phyloP scores from a whole-genome alignment of 768 basidiomycete species.

The Trichaptum fuscoviolaceum region DNA sequence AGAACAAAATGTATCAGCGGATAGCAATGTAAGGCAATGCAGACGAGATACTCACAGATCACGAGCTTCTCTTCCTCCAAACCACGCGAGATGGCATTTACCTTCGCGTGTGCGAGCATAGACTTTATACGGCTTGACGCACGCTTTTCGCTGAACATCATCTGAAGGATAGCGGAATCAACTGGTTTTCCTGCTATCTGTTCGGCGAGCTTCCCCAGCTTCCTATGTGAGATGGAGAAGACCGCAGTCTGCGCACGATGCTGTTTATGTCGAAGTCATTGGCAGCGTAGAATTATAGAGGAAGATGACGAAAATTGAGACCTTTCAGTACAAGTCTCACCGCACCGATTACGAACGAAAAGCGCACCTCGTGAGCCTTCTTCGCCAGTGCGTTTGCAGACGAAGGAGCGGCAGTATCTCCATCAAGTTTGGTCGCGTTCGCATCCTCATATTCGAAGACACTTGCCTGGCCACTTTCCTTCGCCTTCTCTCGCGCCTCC shows the following conservation, averaged over 20 bases:
- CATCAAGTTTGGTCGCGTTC: not conserved
- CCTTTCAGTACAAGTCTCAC: not conserved
- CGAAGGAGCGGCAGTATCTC: slow-evolving; percentile 7
- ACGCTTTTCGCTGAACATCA: slow-evolving; percentile 94
- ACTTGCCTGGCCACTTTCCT: slow-evolving; percentile 39
- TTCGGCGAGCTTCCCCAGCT: slow-evolving; percentile 81
- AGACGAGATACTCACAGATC: slow-evolving; percentile 56
- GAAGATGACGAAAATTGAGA: not conserved
- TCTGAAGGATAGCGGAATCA: slow-evolving; percentile 93
- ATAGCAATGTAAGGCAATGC: not conserved
- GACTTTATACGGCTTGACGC: slow-evolving; percentile 82
- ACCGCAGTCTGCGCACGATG: slow-evolving; percentile 90
- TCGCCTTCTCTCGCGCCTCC: slow-evolving; percentile 36
- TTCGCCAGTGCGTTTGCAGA: slow-evolving; percentile 4
- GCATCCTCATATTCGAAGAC: slow-evolving; percentile 37
- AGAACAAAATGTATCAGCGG: not conserved
- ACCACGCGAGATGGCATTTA: slow-evolving; percentile 76
- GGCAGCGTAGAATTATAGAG: not conserved
- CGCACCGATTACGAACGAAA: not conserved
- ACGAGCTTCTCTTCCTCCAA: slow-evolving; percentile 68
- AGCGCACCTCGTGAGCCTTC: slow-evolving; percentile 17
- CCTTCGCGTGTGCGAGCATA: slow-evolving; percentile 81
- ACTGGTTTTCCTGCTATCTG: slow-evolving; percentile 90
- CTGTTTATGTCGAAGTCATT: slow-evolving; percentile 32
- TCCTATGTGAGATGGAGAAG: slow-evolving; percentile 92